phyloP scores from a whole-genome alignment of 2,329 filamentous ascomycete species.

The Trichocomaceae sp. region DNA sequence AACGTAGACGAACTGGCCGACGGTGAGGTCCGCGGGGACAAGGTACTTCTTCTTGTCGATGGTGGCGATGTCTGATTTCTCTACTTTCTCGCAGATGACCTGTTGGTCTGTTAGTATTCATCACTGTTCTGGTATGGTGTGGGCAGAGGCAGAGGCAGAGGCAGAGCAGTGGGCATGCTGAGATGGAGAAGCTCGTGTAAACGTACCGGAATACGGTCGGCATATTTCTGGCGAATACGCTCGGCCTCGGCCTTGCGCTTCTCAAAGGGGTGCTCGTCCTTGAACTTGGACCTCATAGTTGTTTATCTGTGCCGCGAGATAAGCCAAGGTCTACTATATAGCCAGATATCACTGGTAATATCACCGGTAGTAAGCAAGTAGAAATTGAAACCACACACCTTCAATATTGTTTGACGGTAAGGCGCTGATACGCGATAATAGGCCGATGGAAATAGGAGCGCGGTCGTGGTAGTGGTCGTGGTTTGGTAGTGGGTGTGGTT shows the following conservation, averaged over 20 bases:
- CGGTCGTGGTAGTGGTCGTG: conserved; percentile 10
- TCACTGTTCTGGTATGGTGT: too few species aligned
- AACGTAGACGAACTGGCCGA: conserved; percentile 99
- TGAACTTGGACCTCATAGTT: conserved; percentile 98
- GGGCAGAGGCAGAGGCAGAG: too few species aligned
- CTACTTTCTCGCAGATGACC: conserved; percentile 99
- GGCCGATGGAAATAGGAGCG: conserved; percentile 15
- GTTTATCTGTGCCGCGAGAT: not conserved
- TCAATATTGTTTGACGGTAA: conserved; percentile 13
- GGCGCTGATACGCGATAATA: conserved; percentile 12
- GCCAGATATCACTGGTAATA: conserved; percentile 1
- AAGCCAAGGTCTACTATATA: not conserved
- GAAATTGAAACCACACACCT: not conserved
- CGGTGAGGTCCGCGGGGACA: conserved; percentile 92
- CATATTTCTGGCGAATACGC: conserved; percentile 98
- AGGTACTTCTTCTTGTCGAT: conserved; percentile 99
- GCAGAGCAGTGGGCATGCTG: too few species aligned
- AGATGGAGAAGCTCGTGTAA: not conserved
- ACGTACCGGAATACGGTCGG: conserved; percentile 94
- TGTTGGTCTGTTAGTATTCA: conserved; percentile 35
- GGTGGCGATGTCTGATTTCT: conserved; percentile 97
- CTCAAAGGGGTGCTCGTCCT: conserved; percentile 99
- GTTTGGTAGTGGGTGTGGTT: not conserved
- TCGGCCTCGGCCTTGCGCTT: conserved; percentile 99
- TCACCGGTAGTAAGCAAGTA: not conserved